phyloP scores from a whole-genome alignment of 2,329 filamentous ascomycete genomes.

The Fusarium graminum region DNA sequence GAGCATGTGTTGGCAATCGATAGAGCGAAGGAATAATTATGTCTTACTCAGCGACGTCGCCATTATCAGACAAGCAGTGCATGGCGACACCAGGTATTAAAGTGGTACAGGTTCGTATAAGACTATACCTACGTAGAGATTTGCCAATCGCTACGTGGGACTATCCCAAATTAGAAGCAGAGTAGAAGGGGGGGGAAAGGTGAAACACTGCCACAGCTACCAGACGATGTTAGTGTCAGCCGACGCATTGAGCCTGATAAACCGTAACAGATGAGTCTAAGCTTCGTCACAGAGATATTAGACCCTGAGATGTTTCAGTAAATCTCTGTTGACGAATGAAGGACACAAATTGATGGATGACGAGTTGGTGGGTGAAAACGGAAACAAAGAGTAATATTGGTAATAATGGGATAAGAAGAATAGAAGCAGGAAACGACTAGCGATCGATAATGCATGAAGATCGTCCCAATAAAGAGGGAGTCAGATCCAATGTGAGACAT shows the following conservation, averaged over 20 bases:
- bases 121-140: slow-evolving; percentile 16
- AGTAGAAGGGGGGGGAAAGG: background rate
- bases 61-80: slow-evolving; percentile 1
- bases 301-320: background rate
- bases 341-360: background rate
- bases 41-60: background rate
- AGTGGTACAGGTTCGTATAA: slow-evolving; percentile 20
- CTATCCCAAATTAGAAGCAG: slow-evolving; percentile 45
- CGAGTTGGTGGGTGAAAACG: slow-evolving; percentile 1
- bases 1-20: slow-evolving; percentile 3
- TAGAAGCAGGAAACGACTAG: slow-evolving; percentile 24
- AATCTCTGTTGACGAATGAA: background rate
- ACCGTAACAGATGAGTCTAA: slow-evolving; percentile 15
- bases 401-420: slow-evolving; percentile 3
- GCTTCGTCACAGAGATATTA: background rate
- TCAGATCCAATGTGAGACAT: slow-evolving; percentile 33
- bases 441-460: slow-evolving; percentile 28
- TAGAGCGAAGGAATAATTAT: slow-evolving; percentile 20
- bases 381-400: background rate
- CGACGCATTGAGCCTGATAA: slow-evolving; percentile 13
- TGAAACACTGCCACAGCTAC: slow-evolving; percentile 41
- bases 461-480: slow-evolving; percentile 29
- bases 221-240: slow-evolving; percentile 32
- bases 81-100: slow-evolving; percentile 13
- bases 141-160: background rate